A percentile compares a stretch with the other conserved stretches of the same genome.
Conservation (phyloP, 2,329 filamentous ascomycete species). For the Penicillium concentricum region DNA sequence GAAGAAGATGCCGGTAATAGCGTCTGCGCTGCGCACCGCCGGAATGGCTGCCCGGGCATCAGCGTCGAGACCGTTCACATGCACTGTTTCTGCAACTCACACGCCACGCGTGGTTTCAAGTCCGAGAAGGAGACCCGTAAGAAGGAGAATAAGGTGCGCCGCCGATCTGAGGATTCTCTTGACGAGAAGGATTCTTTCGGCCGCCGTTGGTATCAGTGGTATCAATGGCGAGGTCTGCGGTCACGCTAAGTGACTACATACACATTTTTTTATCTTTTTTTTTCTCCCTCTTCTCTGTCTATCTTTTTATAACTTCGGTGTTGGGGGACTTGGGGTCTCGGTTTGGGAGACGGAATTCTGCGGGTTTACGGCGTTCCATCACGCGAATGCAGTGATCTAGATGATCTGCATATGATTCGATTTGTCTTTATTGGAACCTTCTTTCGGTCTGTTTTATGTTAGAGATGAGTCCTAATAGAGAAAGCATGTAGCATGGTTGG, state of each 20-base stretch:
- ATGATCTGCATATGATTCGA: background rate
- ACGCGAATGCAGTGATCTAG: background rate
- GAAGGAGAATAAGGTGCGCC: constrained; percentile 20
- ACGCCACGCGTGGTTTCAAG: constrained; percentile 35
- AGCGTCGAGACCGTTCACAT: constrained; percentile 39
- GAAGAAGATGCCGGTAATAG: constrained; percentile 36
- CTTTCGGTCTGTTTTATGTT: background rate
- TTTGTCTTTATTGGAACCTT: background rate
- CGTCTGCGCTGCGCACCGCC: constrained; percentile 28
- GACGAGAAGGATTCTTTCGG: constrained; percentile 28
- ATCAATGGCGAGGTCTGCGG: constrained; percentile 29
- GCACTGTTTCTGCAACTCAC: constrained; percentile 41
- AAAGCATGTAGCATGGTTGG: background rate
- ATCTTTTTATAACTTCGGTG: constrained; percentile 17
- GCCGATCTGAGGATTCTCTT: constrained; percentile 22
- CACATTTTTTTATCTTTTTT: background rate
- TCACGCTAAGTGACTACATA: constrained; percentile 15
- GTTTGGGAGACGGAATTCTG: background rate
- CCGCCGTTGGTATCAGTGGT: constrained; percentile 30
- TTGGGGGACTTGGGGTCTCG: constrained; percentile 9
- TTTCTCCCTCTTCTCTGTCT: constrained; percentile 1
- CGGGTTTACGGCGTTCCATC: background rate
- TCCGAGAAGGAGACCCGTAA: constrained; percentile 33
- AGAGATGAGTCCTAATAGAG: background rate
- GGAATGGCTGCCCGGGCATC: constrained; percentile 31